Evolutionary conservation across 2,329 filamentous ascomycete genomes (phyloP), one percentile per base, ranked within the genome.

Genomic region (Ilyonectria destructans): DNA sequence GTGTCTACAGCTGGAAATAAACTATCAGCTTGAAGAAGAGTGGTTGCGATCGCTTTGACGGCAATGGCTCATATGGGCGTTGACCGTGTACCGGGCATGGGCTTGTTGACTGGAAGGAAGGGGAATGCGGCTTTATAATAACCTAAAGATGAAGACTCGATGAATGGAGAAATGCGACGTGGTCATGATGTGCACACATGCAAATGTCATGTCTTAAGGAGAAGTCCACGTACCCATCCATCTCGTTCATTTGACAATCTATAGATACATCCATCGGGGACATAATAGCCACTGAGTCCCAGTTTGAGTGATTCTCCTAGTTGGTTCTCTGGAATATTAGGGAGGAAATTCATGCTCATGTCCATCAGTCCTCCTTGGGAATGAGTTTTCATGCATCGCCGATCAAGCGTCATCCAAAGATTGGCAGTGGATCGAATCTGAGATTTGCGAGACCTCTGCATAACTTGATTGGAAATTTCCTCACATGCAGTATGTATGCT

Each of bases 401-500:
- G 58, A 19, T 66, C 54, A 5, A 69, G 58, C 13, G 48, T 62
- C 37, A 56, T 45, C 67, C 62, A 69, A 13, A 69, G 58, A 31
- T 62, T 52, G 26, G 33, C 40, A 7, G 59, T 12, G 1, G 62
- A 58, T 43, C 33, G 29, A 13, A 69, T 15, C 1, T 19, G 29
- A 15, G 54, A 19, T 21, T 29, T 37, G 4, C 1, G n/a, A 6
- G 58, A 59, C 5, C 2, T 52, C 21, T 40, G 5, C 29, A 66
- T 69, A 7, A 66, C 33, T 6, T 26, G 33, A 46, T 43, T 21
- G 4, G 62, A 58, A 12, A 69, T 55, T 1, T 31, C 29, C 6
- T 55, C 31, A 29, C 67, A 69, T 10, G 46, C 46, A 9, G 19
- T 3, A 21, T 69, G 67, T 1, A 69, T 33, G 15, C 33, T 45